Percentiles rank a stretch among this genome's conserved stretches.
Conservation (phyloP, 176 grass and related monocot species). For the Aegilops umbellulata region DNA sequence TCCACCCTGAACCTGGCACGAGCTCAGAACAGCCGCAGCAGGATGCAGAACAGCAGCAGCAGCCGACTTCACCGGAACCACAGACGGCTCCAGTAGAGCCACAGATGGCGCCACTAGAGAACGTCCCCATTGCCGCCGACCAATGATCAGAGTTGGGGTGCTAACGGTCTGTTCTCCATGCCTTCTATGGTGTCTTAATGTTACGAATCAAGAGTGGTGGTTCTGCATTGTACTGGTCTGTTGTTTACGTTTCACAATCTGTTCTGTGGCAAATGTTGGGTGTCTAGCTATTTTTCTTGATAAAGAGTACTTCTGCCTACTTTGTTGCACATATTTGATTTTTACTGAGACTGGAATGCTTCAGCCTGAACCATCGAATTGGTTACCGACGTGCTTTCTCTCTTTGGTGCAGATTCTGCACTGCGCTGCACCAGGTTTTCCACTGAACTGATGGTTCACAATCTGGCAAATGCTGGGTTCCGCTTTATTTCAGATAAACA, state of each 20-base stretch:
- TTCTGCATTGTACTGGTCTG: conserved; percentile 18
- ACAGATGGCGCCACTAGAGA: conserved; percentile 47
- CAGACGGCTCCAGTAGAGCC: neutral
- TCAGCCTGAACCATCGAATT: neutral
- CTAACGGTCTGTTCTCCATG: conserved; percentile 24
- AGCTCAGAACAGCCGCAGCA: conserved; percentile 47
- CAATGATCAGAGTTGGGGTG: conserved; percentile 24
- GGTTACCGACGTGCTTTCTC: neutral
- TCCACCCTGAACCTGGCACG: conserved; percentile 82
- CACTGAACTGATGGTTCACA: neutral
- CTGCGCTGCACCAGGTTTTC: neutral
- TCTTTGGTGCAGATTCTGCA: conserved; percentile 14
- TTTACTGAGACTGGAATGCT: conserved; percentile 9
- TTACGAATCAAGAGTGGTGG: conserved; percentile 4
- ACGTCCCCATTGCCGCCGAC: neutral
- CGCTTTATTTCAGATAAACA: neutral
- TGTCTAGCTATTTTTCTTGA: conserved; percentile 23
- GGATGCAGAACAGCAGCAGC: conserved; percentile 2
- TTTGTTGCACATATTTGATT: conserved; percentile 16
- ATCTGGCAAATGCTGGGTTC: neutral
- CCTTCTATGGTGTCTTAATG: conserved; percentile 16
- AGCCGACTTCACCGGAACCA: neutral
- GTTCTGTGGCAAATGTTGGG: neutral
- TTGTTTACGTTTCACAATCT: conserved; percentile 19
- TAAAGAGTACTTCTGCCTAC: neutral